Base-by-base conservation (phyloP, 331 rosid species). In the Dryas integrifolia region DNA sequence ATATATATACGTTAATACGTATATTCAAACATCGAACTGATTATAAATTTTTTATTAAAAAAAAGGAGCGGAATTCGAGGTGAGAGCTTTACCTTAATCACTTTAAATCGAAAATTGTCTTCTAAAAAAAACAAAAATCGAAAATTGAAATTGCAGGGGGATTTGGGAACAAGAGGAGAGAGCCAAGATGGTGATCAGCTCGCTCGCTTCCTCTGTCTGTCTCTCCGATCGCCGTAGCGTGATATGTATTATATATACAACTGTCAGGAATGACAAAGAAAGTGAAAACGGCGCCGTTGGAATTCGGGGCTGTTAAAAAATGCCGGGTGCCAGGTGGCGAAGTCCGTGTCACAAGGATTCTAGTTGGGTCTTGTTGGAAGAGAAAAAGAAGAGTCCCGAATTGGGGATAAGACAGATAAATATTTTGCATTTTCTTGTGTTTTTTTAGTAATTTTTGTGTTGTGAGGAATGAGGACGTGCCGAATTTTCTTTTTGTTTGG, bases 111-210 rank as follows among this genome's bases (percentile, higher is more conserved):
- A 63, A 35, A 68, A 8, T 35, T 6, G 77, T 21, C 24, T 21
- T 21, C 24, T 21, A 21, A 21, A 21, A 21, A 21, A 21, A 21
- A 21, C 0, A 21, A 21, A 21, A 21, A 15, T 24, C 68, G 15
- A 63, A 35, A 68, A 8, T 35, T 6, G 77, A 70, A 77, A 61
- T 48, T 18, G 49, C 39, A 9, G 12, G 24, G 78, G 78, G 65
- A 77, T 67, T 60, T 62, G 60, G 72, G 73, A 67, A 53, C 74
- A 41, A 51, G 56, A 51, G 72, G 79, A 71, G 76, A 79, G 85
- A 72, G 48, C 15, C 57, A 24, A 11, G 72, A 70, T n/a, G 72
- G 72, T 61, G 86, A 85, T 72, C 75, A 16, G 53, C 26, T 52
- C n/a, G 53, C 26, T 52, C n/a, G 52, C 67, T 50, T 59, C 64